Evolutionary conservation across 1,284 basidiomycete genomes (phyloP), one percentile per base, ranked within the genome.

Genomic region (Moesziomyces sp.): DNA sequence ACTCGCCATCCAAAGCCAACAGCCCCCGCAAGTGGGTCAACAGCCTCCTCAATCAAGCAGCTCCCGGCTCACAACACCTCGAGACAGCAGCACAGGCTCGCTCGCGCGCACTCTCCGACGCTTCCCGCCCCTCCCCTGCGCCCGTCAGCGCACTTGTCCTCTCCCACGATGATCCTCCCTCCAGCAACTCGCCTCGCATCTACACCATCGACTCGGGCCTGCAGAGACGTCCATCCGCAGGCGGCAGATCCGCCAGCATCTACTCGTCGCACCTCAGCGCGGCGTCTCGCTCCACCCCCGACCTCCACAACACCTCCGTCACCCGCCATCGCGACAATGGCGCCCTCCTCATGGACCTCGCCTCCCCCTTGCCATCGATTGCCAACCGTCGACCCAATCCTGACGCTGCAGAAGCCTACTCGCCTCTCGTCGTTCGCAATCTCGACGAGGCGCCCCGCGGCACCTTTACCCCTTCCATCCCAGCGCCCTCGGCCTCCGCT

Each of bases 381-480:
- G 53, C 72, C 24, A 44, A 56, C 18, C 54, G 48, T 5, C 11
- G 26, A 19, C 18, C 34, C 16, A 3, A 23, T 21, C 28, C 8
- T 19, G 38, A 46, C 19, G 24, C 40, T 14, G 21, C 28, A 14
- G 38, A 43, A 7, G 28, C 44, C 14, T 34, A 28, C 10, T 50
- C 63, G 8, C 63, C 72, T 10, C 54, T 76, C 14, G 45, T 74
- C 44, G 66, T 78, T 18, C 60, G 76, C 46, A 78, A 76, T 38
- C 58, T 78, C n/a, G 74, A 77, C 54, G 65, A 71, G 19, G 74
- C 71, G n/a, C 74, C 76, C 1, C 46, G 66, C 26, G 76, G 71
- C 26, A 57, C 66, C 23, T 68, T 50, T 43, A 77, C 76, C 18
- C 74, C 74, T 6, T 52, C 65, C 49, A 59, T 68, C 19, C 58